Evolutionary conservation across 805 yeast genomes (phyloP), one percentile per base, ranked within the genome.

Genomic region (Suhomyces emberorum): DNA sequence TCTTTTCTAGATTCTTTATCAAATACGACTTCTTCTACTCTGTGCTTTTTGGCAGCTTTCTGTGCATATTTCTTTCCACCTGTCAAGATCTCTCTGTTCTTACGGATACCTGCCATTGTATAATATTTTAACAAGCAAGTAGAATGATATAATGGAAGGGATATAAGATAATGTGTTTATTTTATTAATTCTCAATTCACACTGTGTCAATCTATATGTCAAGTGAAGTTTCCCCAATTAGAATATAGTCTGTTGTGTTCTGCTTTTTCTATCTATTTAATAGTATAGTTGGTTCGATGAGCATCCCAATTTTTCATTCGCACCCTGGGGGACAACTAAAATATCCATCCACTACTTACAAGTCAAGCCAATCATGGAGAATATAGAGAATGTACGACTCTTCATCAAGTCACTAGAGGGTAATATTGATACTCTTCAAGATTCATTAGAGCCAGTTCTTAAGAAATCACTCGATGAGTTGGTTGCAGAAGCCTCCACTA

Each of bases 11-110:
- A 74, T 14, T 74, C 84, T 44, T 79, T 77, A 60, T 93, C 93
- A 57, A 88, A 93, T 2, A 76, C 78, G 19, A 93, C 95, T 57
- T 88, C 96, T 18, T 77, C 89, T 2, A 86, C 88, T 26, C 88
- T 73, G 54, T 74, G 77, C 55, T 77, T 74, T 55, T 76, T 77
- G 22, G 72, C 70, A 54, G 79, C 82, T 47, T 81, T 83, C 35
- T 77, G 76, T 12, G 82, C 81, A 59, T 88, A 89, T 48, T 74
- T 76, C 60, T 83, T 79, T 51, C 95, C 96, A 23, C 95, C 88
- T 7, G 96, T 84, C 56, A 89, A 81, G 38, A 89, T 77, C 52
- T 88, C 91, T 62, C 95, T 77, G 59, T 91, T 89, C 3, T 72
- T 67, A 47, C 65, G 61, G 32, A 46, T 38, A 18, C 48, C 41